Evolutionary conservation across 805 yeast species (phyloP).

Genomic region (Barnettozyma sucrosica): DNA sequence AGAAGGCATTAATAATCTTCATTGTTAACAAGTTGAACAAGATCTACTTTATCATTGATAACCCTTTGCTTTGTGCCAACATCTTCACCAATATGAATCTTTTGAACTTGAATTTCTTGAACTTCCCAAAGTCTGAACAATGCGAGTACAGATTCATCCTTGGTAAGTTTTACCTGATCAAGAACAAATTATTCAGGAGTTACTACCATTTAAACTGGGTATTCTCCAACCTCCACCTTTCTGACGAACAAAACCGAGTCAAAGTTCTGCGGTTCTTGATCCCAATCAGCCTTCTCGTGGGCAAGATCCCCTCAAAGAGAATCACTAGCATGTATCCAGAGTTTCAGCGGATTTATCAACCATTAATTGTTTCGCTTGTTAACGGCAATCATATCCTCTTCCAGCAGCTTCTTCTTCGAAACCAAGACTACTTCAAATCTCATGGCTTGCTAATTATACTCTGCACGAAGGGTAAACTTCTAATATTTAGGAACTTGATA

Average conservation of each 20-base stretch:
- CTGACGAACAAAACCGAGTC: slow-evolving; percentile 16
- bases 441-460: slow-evolving; percentile 38
- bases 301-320: slow-evolving; percentile 39
- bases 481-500: slow-evolving; percentile 41
- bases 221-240: slow-evolving; percentile 22
- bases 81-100: slow-evolving; percentile 55
- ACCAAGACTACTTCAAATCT: slow-evolving; percentile 35
- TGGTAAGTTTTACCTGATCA: slow-evolving; percentile 48
- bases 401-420: slow-evolving; percentile 27
- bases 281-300: slow-evolving; percentile 49
- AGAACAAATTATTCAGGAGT: slow-evolving; percentile 42
- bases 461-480: slow-evolving; percentile 38
- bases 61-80: slow-evolving; percentile 54
- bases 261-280: slow-evolving; percentile 40
- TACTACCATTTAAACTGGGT: slow-evolving; percentile 43
- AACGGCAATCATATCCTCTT: slow-evolving; percentile 39
- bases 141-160: slow-evolving; percentile 48
- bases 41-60: slow-evolving; percentile 46
- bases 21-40: slow-evolving; percentile 45
- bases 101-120: slow-evolving; percentile 36
- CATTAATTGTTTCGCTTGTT: slow-evolving; percentile 31
- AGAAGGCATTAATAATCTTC: slow-evolving; percentile 42
- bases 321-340: slow-evolving; percentile 21
- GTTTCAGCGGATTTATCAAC: slow-evolving; percentile 32
- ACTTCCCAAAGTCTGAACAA: slow-evolving; percentile 40